Conservation (phyloP, 352 stramenopile species). For the Globisporangium parvum region DNA sequence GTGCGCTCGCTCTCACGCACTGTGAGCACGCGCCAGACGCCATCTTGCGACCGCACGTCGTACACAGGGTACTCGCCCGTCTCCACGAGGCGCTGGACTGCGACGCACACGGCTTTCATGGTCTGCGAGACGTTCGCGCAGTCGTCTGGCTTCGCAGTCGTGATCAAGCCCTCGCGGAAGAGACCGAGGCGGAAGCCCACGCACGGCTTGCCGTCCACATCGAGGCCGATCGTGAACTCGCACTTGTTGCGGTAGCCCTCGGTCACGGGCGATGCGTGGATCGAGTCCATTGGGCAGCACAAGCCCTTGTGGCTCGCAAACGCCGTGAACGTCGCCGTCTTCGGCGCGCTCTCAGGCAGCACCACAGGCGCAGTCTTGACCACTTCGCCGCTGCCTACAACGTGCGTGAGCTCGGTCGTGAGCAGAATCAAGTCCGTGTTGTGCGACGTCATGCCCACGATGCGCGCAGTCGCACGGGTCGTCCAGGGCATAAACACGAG, state of each 20-base stretch:
- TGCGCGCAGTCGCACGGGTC: slow-evolving; percentile 13
- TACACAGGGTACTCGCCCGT: slow-evolving; percentile 60
- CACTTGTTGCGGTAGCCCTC: slow-evolving; percentile 97
- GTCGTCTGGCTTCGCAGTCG: slow-evolving; percentile 57
- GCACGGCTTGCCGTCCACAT: slow-evolving; percentile 64
- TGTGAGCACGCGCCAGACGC: slow-evolving; percentile 75
- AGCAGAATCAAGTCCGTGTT: slow-evolving; percentile 71
- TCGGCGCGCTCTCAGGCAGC: slow-evolving; percentile 5
- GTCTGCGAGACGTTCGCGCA: slow-evolving; percentile 73
- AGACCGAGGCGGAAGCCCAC: slow-evolving; percentile 85
- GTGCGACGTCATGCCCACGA: slow-evolving; percentile 68
- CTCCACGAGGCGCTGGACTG: slow-evolving; percentile 59
- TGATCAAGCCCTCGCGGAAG: slow-evolving; percentile 72
- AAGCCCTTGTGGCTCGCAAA: slow-evolving; percentile 81
- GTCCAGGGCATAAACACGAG: slow-evolving; percentile 39
- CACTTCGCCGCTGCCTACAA: slow-evolving; percentile 24
- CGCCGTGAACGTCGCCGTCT: slow-evolving; percentile 25
- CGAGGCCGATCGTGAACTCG: slow-evolving; percentile 94
- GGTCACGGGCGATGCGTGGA: slow-evolving; percentile 75
- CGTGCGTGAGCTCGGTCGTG: slow-evolving; percentile 36
- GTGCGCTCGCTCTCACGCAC: slow-evolving; percentile 65
- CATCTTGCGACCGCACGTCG: slow-evolving; percentile 55
- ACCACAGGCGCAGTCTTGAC: slow-evolving; percentile 30
- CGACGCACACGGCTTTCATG: slow-evolving; percentile 78
- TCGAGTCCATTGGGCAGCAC: slow-evolving; percentile 83